A percentile compares a stretch with the other conserved stretches of the same genome.
phyloP scores from a whole-genome alignment of 2,329 filamentous ascomycete genomes.

The Lojkania enalia region DNA sequence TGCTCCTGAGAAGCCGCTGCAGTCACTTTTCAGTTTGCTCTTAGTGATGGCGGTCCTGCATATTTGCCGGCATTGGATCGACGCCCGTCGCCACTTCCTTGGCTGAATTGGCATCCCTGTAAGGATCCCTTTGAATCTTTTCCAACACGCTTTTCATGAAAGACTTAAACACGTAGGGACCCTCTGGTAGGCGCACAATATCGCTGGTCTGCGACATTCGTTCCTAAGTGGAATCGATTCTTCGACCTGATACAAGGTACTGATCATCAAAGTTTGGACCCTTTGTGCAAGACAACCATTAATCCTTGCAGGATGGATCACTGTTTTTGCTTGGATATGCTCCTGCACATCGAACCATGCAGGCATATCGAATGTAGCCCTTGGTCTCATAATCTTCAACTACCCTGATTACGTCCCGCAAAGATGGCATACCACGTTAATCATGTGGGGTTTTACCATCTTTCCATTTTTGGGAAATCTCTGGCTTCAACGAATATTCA shows the following conservation, averaged over 20 bases:
- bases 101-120: constrained; percentile 36
- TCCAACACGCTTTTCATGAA: too few species aligned
- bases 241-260: constrained; percentile 32
- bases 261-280: too few species aligned
- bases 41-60: constrained; percentile 33
- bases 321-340: constrained; percentile 44
- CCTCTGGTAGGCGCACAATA: constrained; percentile 36
- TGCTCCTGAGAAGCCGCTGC: constrained; percentile 32
- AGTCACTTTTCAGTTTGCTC: constrained; percentile 28
- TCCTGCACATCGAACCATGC: constrained; percentile 33
- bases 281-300: constrained; percentile 27
- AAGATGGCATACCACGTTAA: constrained; percentile 53
- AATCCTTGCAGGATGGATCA: constrained; percentile 47
- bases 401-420: constrained; percentile 44
- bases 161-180: too few species aligned
- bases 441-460: constrained; percentile 49
- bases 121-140: constrained; percentile 23
- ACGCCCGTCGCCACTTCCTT: constrained; percentile 37
- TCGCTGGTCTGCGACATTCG: constrained; percentile 30
- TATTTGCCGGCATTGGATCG: constrained; percentile 30
- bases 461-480: constrained; percentile 49
- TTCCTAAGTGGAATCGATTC: constrained; percentile 26
- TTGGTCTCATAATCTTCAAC: constrained; percentile 39
- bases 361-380: constrained; percentile 25
- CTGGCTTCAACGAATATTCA: constrained; percentile 48